These are phyloP conservation scores for Ustilago hordei DNA, from an alignment of 1,284 basidiomycete species.

Conservation along the genomic window DNA sequence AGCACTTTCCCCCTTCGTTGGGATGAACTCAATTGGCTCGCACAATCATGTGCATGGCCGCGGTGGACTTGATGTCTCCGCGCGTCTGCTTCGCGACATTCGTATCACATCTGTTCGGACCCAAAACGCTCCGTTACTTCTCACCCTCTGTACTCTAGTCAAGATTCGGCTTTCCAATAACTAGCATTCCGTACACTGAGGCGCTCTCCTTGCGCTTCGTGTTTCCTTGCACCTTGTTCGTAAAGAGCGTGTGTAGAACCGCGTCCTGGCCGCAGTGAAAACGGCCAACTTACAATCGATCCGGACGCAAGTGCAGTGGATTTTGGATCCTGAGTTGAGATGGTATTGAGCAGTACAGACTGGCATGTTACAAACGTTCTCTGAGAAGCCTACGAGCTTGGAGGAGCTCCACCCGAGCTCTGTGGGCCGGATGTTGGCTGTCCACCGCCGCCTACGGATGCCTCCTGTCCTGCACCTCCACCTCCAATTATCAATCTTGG, in stretches of 20 bases:
- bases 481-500: conserved; percentile 61
- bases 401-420: conserved; percentile 48
- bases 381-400: conserved; percentile 22
- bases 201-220: neutral
- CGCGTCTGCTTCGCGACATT: neutral
- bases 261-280: neutral
- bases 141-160: conserved; percentile 21
- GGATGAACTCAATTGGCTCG: neutral
- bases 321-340: neutral
- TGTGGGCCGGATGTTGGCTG: conserved; percentile 47
- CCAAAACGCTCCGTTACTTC: neutral
- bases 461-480: conserved; percentile 53
- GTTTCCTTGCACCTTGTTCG: neutral
- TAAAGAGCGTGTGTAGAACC: neutral
- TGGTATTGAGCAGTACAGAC: neutral
- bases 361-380: neutral
- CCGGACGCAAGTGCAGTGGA: neutral
- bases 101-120: neutral
- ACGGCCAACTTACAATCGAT: neutral
- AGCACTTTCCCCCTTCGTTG: neutral
- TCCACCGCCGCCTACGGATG: conserved; percentile 47
- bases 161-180: neutral
- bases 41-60: neutral
- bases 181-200: neutral
- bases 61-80: neutral